Evolutionary conservation across 495 filamentous ascomycete genomes (phyloP).

Genomic region (Penicillium alfredii): DNA sequence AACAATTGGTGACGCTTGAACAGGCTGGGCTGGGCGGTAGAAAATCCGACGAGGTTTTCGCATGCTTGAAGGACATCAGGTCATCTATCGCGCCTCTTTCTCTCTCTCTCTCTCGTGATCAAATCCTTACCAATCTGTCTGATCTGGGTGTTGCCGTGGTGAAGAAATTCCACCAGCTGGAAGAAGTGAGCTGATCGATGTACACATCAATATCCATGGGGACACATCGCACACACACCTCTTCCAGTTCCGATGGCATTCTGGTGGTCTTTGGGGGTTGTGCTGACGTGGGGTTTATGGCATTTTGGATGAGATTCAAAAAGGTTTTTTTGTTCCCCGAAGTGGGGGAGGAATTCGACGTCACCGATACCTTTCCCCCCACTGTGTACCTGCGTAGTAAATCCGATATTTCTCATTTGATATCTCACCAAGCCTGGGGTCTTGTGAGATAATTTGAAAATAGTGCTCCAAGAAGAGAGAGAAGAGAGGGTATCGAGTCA

Average conservation of each 20-base stretch:
- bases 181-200: neutral
- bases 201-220: too few relatives aligned
- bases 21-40: slow-evolving; percentile 64
- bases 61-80: slow-evolving; percentile 45
- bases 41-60: slow-evolving; percentile 83
- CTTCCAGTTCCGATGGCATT: slow-evolving; percentile 82
- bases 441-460: too few relatives aligned
- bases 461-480: too few relatives aligned
- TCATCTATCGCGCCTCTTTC: slow-evolving; percentile 8
- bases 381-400: neutral
- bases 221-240: too few relatives aligned
- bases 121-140: slow-evolving; percentile 60
- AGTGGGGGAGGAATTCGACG: slow-evolving; percentile 21
- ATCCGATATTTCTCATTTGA: neutral
- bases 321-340: slow-evolving; percentile 3
- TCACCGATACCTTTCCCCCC: slow-evolving; percentile 17
- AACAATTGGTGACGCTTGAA: slow-evolving; percentile 78
- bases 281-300: neutral
- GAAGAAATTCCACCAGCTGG: slow-evolving; percentile 87
- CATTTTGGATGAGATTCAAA: too few relatives aligned
- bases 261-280: slow-evolving; percentile 7
- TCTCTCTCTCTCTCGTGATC: too few relatives aligned
- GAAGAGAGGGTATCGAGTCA: too few relatives aligned
- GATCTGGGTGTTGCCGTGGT: slow-evolving; percentile 81
- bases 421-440: too few relatives aligned